Conservation (phyloP, 2,329 filamentous ascomycete species). For the Claviceps sp. region DNA sequence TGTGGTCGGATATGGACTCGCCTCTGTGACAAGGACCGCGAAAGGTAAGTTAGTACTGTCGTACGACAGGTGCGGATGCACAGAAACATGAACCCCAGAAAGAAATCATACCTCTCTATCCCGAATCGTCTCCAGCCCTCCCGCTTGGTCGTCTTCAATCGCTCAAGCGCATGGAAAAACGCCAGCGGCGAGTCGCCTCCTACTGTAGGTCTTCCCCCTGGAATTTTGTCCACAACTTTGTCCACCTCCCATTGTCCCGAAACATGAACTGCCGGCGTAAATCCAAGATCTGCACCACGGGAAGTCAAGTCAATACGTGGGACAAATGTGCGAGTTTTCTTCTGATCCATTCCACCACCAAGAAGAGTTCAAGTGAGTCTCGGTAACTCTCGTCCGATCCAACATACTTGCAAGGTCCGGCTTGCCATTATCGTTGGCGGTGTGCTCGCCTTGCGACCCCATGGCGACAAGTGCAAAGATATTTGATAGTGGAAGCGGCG, state of each 20-base stretch:
- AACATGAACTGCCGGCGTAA: slow-evolving; percentile 24
- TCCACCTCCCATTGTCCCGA: slow-evolving; percentile 40
- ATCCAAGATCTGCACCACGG: slow-evolving; percentile 17
- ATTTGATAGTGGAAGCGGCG: neutral
- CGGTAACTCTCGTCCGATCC: neutral
- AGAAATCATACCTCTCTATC: slow-evolving; percentile 39
- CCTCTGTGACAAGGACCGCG: slow-evolving; percentile 30
- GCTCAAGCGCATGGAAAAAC: slow-evolving; percentile 90
- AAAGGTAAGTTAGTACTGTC: neutral
- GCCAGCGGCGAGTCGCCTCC: slow-evolving; percentile 62
- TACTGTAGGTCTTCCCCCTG: slow-evolving; percentile 38
- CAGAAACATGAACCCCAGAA: neutral
- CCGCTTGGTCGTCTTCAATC: slow-evolving; percentile 89
- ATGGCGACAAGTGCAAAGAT: slow-evolving; percentile 8
- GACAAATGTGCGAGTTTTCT: neutral
- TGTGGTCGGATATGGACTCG: slow-evolving; percentile 94
- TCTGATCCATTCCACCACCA: neutral
- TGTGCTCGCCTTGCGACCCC: slow-evolving; percentile 16
- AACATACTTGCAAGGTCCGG: slow-evolving; percentile 14
- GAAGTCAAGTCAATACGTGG: neutral
- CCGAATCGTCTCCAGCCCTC: slow-evolving; percentile 91
- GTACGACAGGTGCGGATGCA: too few species aligned
- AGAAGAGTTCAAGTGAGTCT: too few species aligned
- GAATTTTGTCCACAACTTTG: slow-evolving; percentile 52
- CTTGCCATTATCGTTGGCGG: slow-evolving; percentile 9